These are phyloP conservation scores for Fusarium sp. DNA, from an alignment of 2,329 filamentous ascomycete species.

Conservation along the genomic window DNA sequence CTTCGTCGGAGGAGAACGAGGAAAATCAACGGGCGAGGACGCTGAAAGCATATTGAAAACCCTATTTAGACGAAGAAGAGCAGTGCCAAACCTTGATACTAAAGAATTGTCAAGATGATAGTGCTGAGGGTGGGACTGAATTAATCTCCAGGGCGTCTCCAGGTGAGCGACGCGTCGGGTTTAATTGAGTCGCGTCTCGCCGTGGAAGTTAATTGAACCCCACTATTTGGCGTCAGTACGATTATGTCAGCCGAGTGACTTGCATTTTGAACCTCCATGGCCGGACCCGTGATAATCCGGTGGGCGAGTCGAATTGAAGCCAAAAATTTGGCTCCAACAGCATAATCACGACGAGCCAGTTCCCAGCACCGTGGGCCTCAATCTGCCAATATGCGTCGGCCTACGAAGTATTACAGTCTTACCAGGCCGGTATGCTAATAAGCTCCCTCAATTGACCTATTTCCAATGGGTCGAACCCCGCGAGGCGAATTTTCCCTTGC, in stretches of 20 bases:
- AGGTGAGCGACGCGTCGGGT: conserved; percentile 44
- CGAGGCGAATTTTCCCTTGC: conserved; percentile 22
- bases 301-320: conserved; percentile 34
- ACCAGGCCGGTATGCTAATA: conserved; percentile 68
- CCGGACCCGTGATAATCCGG: conserved; percentile 48
- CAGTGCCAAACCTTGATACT: neutral
- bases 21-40: conserved; percentile 69
- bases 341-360: conserved; percentile 42
- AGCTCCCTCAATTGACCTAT: neutral
- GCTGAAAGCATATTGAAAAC: conserved; percentile 64
- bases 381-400: conserved; percentile 62
- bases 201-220: conserved; percentile 13
- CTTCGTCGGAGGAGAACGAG: conserved; percentile 58
- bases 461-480: neutral
- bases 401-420: conserved; percentile 73
- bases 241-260: conserved; percentile 40
- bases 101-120: neutral
- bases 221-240: conserved; percentile 14
- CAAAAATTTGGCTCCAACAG: conserved; percentile 49
- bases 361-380: conserved; percentile 44
- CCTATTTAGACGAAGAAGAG: neutral
- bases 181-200: conserved; percentile 47
- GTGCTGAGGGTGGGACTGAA: conserved; percentile 24
- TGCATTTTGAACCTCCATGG: neutral
- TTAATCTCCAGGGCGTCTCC: conserved; percentile 22